These are phyloP conservation scores for Diplocarpon mali DNA, from an alignment of 2,329 filamentous ascomycete genomes.

Conservation along the genomic window DNA sequence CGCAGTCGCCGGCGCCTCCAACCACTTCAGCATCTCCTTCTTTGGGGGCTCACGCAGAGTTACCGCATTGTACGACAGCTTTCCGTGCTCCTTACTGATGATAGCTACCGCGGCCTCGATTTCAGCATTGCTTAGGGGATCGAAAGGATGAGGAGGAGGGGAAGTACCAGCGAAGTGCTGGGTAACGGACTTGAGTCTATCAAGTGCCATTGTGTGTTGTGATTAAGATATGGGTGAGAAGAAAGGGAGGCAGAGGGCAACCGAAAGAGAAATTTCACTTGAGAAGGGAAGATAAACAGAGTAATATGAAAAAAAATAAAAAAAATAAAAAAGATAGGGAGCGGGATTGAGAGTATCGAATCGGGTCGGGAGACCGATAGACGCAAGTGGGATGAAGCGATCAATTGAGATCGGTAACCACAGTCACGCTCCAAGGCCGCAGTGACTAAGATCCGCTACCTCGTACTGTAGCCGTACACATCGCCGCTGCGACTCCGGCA, in stretches of 20 bases:
- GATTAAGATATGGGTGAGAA: not conserved
- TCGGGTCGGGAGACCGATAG: conserved; percentile 17
- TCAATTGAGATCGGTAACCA: conserved; percentile 4
- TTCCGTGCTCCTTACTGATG: conserved; percentile 57
- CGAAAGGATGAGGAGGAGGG: conserved; percentile 58
- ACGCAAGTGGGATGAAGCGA: conserved; percentile 12
- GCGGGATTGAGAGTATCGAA: conserved; percentile 24
- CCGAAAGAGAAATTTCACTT: not conserved
- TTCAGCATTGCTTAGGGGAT: conserved; percentile 62
- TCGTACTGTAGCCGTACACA: conserved; percentile 11
- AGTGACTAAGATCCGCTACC: conserved; percentile 8
- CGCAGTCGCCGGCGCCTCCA: conserved; percentile 49
- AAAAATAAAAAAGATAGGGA: not conserved
- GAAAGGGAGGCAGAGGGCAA: not conserved
- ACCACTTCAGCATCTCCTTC: conserved; percentile 70
- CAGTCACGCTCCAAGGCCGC: conserved; percentile 3
- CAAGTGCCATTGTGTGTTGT: conserved; percentile 41
- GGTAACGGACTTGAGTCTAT: conserved; percentile 52
- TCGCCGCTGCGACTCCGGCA: conserved; percentile 4
- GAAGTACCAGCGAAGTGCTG: conserved; percentile 45
- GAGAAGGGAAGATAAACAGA: conserved; percentile 2
- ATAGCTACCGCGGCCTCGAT: conserved; percentile 61
- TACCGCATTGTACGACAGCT: conserved; percentile 77
- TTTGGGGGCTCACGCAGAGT: conserved; percentile 79
- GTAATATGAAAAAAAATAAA: conserved; percentile 11